Evolutionary conservation across 495 filamentous ascomycete genomes (phyloP).

Genomic region (Cercophora sp.): DNA sequence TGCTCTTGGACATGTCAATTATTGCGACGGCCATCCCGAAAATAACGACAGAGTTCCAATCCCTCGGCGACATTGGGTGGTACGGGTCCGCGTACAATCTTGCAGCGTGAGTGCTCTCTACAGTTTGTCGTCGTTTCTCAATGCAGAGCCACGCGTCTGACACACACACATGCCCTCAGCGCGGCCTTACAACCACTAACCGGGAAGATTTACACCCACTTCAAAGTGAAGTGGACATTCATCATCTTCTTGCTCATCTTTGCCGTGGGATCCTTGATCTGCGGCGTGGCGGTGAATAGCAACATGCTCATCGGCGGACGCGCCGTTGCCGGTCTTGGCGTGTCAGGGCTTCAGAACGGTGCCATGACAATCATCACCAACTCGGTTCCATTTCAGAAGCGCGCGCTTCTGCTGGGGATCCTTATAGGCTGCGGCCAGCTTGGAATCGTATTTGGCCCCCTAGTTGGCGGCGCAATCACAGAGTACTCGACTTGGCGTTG

Average conservation of each 20-base stretch:
- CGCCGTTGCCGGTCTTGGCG: constrained; percentile 45
- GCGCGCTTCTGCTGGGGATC: constrained; percentile 30
- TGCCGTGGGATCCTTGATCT: constrained; percentile 46
- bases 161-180: no score
- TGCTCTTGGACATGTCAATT: constrained; percentile 48
- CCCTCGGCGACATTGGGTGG: constrained; percentile 3
- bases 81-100: constrained; percentile 9
- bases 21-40: constrained; percentile 32
- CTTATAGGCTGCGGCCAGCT: constrained; percentile 28
- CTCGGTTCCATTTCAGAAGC: constrained; percentile 33
- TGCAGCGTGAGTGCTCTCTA: no score
- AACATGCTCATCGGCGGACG: constrained; percentile 46
- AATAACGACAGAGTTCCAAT: constrained; percentile 9
- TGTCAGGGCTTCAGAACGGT: constrained; percentile 44
- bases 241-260: constrained; percentile 37
- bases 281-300: constrained; percentile 44
- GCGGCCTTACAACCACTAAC: constrained; percentile 26
- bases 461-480: constrained; percentile 60
- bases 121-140: no score
- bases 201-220: constrained; percentile 39
- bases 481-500: neutral
- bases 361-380: constrained; percentile 41
- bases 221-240: constrained; percentile 24
- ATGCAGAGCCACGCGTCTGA: no score
- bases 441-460: constrained; percentile 40